A percentile compares a stretch with the other conserved stretches of the same genome.
These are phyloP conservation scores for Aspergillus fumigatus DNA, from an alignment of 2,329 filamentous ascomycete genomes.

Conservation along the genomic window DNA sequence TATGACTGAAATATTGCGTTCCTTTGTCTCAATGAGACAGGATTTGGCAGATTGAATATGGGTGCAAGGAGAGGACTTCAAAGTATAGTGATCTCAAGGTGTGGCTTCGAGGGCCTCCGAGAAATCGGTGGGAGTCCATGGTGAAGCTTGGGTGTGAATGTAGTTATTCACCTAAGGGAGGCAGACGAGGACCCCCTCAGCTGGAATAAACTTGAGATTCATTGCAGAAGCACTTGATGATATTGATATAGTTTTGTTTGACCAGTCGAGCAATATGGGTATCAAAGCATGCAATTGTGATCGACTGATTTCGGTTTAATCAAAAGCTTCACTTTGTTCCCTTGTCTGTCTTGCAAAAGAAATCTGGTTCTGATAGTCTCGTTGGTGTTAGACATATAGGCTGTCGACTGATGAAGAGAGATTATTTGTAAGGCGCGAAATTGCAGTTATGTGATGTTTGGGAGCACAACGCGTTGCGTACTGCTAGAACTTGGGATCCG, in stretches of 20 bases:
- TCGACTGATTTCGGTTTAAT: neutral
- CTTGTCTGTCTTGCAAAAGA: slow-evolving; percentile 6
- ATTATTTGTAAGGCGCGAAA: neutral
- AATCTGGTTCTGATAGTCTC: slow-evolving; percentile 6
- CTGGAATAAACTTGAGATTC: slow-evolving; percentile 18
- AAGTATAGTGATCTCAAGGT: slow-evolving; percentile 8
- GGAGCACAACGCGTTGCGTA: neutral
- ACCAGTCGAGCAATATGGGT: slow-evolving; percentile 3
- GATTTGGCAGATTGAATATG: neutral
- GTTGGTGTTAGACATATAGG: slow-evolving; percentile 20
- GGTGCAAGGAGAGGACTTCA: slow-evolving; percentile 3
- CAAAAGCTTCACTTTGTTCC: slow-evolving; percentile 1
- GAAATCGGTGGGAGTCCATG: slow-evolving; percentile 26
- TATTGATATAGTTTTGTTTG: slow-evolving; percentile 12
- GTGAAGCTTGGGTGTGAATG: slow-evolving; percentile 21
- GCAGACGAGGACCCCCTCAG: slow-evolving; percentile 23
- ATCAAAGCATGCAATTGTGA: slow-evolving; percentile 8
- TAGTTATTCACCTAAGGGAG: slow-evolving; percentile 23
- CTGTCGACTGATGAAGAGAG: slow-evolving; percentile 3
- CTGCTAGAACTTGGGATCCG: neutral
- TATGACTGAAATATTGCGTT: neutral
- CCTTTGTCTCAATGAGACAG: neutral
- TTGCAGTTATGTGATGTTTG: neutral
- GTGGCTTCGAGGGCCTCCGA: slow-evolving; percentile 31
- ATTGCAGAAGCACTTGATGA: slow-evolving; percentile 14